phyloP scores from a whole-genome alignment of 2,329 filamentous ascomycete genomes.

The Pseudogymnoascus sp. region DNA sequence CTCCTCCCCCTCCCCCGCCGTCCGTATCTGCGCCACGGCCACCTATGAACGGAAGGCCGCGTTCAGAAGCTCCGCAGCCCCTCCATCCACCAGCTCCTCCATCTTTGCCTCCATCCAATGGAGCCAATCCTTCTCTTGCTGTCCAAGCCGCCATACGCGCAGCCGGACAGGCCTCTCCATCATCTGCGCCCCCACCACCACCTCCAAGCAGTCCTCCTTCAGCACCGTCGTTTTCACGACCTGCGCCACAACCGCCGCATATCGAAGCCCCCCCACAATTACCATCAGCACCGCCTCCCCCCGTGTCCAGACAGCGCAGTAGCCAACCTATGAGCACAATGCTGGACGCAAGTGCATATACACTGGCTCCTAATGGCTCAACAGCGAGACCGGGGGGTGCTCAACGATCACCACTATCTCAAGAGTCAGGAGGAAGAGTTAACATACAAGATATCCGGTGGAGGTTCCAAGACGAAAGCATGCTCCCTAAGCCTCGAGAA shows the following conservation, averaged over 20 bases:
- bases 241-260: conserved; percentile 30
- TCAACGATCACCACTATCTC: conserved; percentile 19
- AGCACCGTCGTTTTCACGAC: conserved; percentile 33
- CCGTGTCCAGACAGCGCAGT: conserved; percentile 28
- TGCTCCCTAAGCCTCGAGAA: conserved; percentile 77
- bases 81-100: conserved; percentile 32
- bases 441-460: conserved; percentile 73
- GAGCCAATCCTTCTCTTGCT: conserved; percentile 32
- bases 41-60: conserved; percentile 18
- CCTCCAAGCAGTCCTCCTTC: conserved; percentile 38
- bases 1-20: conserved; percentile 28
- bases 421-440: conserved; percentile 35
- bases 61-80: conserved; percentile 24
- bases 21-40: conserved; percentile 23
- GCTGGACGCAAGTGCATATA: conserved; percentile 71
- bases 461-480: conserved; percentile 75
- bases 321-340: conserved; percentile 49
- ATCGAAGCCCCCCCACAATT: conserved; percentile 28
- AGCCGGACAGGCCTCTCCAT: conserved; percentile 36
- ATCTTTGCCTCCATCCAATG: conserved; percentile 28
- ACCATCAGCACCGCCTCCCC: conserved; percentile 37
- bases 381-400: conserved; percentile 10
- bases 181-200: conserved; percentile 32
- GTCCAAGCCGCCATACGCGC: conserved; percentile 40
- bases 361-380: conserved; percentile 56